These are phyloP conservation scores for Blastobotrys mokoenaii DNA, from an alignment of 805 yeast genomes.

Conservation along the genomic window DNA sequence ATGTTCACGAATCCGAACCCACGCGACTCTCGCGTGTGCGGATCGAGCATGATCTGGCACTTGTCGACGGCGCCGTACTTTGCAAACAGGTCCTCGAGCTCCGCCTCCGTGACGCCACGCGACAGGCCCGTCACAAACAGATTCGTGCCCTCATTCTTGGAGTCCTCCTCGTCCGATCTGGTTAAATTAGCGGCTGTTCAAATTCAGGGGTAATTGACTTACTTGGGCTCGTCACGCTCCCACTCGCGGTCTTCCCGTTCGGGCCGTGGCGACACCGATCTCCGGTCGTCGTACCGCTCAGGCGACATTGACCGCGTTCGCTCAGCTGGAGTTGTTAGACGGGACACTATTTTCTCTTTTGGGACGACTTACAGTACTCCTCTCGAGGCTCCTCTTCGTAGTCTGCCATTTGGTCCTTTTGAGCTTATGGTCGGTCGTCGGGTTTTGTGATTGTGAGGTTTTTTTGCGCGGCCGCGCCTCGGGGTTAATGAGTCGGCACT, in stretches of 20 bases:
- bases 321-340: not conserved
- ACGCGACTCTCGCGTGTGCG: slow-evolving; percentile 35
- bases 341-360: no score
- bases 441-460: not conserved
- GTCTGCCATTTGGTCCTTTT: slow-evolving; percentile 13
- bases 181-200: not conserved
- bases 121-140: slow-evolving; percentile 29
- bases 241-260: slow-evolving; percentile 5
- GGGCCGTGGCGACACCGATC: slow-evolving; percentile 15
- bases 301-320: slow-evolving; percentile 11
- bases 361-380: slow-evolving; percentile 1
- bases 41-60: slow-evolving; percentile 38
- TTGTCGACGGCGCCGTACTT: slow-evolving; percentile 24
- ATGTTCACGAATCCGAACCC: slow-evolving; percentile 48
- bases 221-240: slow-evolving; percentile 2
- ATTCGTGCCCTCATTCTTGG: slow-evolving; percentile 28
- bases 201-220: no score
- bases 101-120: slow-evolving; percentile 22
- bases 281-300: slow-evolving; percentile 15
- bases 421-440: not conserved
- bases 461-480: no score
- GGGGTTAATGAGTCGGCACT: no score
- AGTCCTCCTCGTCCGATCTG: slow-evolving; percentile 20
- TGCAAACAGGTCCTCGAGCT: slow-evolving; percentile 22
- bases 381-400: slow-evolving; percentile 12